phyloP scores from a whole-genome alignment of 2,329 filamentous ascomycete species.

The Nectriaceae sp. region DNA sequence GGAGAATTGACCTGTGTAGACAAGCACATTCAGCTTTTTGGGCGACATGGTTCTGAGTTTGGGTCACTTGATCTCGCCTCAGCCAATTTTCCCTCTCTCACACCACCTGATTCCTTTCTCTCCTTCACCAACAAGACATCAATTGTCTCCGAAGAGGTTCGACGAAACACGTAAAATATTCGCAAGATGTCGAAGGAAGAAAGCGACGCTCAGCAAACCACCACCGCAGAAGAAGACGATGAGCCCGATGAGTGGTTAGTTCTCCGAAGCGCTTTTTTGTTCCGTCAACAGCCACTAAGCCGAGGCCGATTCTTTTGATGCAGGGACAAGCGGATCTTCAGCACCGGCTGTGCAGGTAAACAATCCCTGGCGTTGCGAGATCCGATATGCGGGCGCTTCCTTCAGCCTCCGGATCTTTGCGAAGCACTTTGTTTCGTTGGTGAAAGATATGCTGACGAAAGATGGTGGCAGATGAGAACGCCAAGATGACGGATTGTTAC shows the following conservation, averaged over 20 bases:
- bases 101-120: constrained; percentile 21
- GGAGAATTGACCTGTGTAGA: constrained; percentile 74
- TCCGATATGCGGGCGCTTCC: neutral
- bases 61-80: constrained; percentile 27
- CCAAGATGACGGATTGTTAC: constrained; percentile 91
- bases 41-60: constrained; percentile 54
- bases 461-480: constrained; percentile 70
- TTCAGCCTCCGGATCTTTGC: neutral
- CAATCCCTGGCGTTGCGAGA: neutral
- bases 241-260: constrained; percentile 93
- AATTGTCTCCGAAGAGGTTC: neutral
- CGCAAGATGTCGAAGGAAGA: constrained; percentile 54
- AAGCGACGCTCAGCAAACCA: constrained; percentile 39
- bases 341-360: constrained; percentile 88
- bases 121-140: constrained; percentile 5
- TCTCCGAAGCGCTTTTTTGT: constrained; percentile 1
- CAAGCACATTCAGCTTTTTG: constrained; percentile 83
- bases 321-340: constrained; percentile 98
- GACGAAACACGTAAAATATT: neutral
- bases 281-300: constrained; percentile 17
- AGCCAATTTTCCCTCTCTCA: constrained; percentile 23
- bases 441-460: constrained; percentile 5
- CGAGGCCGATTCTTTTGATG: constrained; percentile 25
- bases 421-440: constrained; percentile 1
- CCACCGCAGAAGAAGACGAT: constrained; percentile 54